A percentile compares a stretch with the other conserved stretches of the same genome.
These are phyloP conservation scores for Neurospora hispaniola DNA, from an alignment of 495 filamentous ascomycete genomes.

Conservation along the genomic window DNA sequence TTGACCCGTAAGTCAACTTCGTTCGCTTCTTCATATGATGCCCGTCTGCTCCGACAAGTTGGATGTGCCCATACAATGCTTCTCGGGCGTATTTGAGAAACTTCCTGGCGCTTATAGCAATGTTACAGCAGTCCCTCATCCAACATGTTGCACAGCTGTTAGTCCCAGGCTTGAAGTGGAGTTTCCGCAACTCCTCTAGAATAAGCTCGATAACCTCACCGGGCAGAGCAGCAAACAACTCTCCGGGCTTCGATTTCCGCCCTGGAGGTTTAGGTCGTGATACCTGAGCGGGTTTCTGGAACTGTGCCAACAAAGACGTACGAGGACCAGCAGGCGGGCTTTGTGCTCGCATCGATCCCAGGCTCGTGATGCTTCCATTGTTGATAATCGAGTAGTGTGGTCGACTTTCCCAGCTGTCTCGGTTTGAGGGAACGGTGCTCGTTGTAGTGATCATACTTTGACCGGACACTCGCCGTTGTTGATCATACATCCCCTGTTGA, in stretches of 20 bases:
- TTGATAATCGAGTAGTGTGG: constrained; percentile 14
- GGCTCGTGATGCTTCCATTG: constrained; percentile 28
- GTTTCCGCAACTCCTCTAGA: constrained; percentile 33
- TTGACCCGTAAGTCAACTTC: constrained; percentile 53
- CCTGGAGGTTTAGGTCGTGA: neutral
- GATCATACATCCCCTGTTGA: constrained; percentile 6
- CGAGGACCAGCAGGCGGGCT: constrained; percentile 4
- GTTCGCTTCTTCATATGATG: constrained; percentile 55
- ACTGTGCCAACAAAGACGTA: constrained; percentile 3
- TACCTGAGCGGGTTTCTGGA: constrained; percentile 20
- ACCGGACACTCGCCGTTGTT: constrained; percentile 14
- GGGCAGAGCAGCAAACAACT: constrained; percentile 44
- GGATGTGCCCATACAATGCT: constrained; percentile 60
- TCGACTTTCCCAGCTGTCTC: constrained; percentile 18
- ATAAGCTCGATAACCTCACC: constrained; percentile 48
- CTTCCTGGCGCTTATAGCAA: constrained; percentile 55
- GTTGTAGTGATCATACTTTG: constrained; percentile 17
- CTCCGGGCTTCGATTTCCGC: constrained; percentile 29
- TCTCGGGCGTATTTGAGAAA: constrained; percentile 57
- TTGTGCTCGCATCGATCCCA: constrained; percentile 25
- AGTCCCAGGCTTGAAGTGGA: constrained; percentile 32
- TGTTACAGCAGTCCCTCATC: constrained; percentile 60
- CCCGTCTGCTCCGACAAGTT: constrained; percentile 60
- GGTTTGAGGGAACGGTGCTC: constrained; percentile 15
- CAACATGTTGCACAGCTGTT: constrained; percentile 63